Evolutionary conservation across 768 basidiomycete genomes (phyloP).

Genomic region (Psilocybe cyanescens): DNA sequence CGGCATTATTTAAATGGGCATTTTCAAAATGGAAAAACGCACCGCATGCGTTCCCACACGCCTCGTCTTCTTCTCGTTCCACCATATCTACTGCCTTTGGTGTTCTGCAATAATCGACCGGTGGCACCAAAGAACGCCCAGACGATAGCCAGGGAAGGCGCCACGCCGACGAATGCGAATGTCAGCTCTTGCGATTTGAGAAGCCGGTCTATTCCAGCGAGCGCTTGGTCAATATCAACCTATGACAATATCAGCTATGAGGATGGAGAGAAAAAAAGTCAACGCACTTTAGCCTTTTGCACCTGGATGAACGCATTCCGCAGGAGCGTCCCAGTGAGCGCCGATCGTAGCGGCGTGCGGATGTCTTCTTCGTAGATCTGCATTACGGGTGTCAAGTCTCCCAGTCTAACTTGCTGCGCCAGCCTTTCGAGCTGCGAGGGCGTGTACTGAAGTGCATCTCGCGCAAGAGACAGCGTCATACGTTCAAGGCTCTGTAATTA

Average conservation of each 20-base stretch:
- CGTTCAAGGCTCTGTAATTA: slow-evolving; percentile 79
- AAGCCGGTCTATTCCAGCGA: slow-evolving; percentile 90
- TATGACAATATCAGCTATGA: slow-evolving; percentile 27
- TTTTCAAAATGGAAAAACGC: slow-evolving; percentile 5
- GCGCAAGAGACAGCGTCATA: slow-evolving; percentile 86
- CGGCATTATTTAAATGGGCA: neutral
- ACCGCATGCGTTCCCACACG: slow-evolving; percentile 80
- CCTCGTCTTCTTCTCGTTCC: slow-evolving; percentile 54
- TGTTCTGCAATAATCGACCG: slow-evolving; percentile 50
- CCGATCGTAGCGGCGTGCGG: slow-evolving; percentile 82
- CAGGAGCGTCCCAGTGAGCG: slow-evolving; percentile 77
- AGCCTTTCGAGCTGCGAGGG: slow-evolving; percentile 67
- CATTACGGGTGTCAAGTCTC: slow-evolving; percentile 87
- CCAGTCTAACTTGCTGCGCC: slow-evolving; percentile 66
- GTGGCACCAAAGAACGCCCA: slow-evolving; percentile 57
- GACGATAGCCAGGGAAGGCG: slow-evolving; percentile 82
- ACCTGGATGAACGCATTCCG: slow-evolving; percentile 90
- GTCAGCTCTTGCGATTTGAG: slow-evolving; percentile 94
- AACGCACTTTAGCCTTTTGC: slow-evolving; percentile 87
- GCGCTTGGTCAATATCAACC: slow-evolving; percentile 92
- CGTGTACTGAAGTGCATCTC: slow-evolving; percentile 74
- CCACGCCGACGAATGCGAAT: slow-evolving; percentile 96
- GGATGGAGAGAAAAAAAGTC: neutral
- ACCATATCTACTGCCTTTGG: slow-evolving; percentile 56
- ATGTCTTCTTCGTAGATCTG: slow-evolving; percentile 92